phyloP scores from a whole-genome alignment of 1,284 basidiomycete genomes.

The Naganishia liquefaciens region DNA sequence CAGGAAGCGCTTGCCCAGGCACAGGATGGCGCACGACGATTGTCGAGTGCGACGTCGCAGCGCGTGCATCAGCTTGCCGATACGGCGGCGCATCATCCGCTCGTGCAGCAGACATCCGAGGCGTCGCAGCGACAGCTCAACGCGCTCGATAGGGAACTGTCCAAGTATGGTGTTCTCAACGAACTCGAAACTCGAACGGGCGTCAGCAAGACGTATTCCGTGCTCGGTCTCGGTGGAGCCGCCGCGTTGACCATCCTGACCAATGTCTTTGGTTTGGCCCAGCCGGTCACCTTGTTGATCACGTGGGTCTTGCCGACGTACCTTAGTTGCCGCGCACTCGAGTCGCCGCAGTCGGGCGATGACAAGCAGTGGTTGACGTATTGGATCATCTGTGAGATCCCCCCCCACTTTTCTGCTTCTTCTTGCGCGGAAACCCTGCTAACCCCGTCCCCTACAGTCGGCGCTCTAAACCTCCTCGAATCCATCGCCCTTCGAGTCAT shows the following conservation, averaged over 20 bases:
- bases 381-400: constrained; percentile 43
- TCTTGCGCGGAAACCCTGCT: too few relatives aligned
- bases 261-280: constrained; percentile 55
- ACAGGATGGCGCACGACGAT: constrained; percentile 19
- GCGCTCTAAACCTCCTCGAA: constrained; percentile 37
- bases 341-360: constrained; percentile 53
- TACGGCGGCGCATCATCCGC: constrained; percentile 28
- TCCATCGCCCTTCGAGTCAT: constrained; percentile 31
- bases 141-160: constrained; percentile 28
- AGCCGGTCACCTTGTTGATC: constrained; percentile 53
- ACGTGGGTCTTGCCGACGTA: constrained; percentile 57
- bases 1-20: constrained; percentile 21
- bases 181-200: constrained; percentile 33
- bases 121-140: constrained; percentile 29
- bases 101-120: constrained; percentile 30
- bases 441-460: constrained; percentile 32
- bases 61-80: constrained; percentile 23
- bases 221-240: constrained; percentile 37
- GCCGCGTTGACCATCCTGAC: constrained; percentile 44
- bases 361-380: constrained; percentile 57
- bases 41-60: constrained; percentile 14
- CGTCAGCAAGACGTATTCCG: constrained; percentile 35
- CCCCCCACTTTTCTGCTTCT: too few relatives aligned
- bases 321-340: constrained; percentile 55
- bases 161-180: constrained; percentile 34